These are phyloP conservation scores for Boletus reticulatus DNA, from an alignment of 768 basidiomycete species.

Conservation along the genomic window DNA sequence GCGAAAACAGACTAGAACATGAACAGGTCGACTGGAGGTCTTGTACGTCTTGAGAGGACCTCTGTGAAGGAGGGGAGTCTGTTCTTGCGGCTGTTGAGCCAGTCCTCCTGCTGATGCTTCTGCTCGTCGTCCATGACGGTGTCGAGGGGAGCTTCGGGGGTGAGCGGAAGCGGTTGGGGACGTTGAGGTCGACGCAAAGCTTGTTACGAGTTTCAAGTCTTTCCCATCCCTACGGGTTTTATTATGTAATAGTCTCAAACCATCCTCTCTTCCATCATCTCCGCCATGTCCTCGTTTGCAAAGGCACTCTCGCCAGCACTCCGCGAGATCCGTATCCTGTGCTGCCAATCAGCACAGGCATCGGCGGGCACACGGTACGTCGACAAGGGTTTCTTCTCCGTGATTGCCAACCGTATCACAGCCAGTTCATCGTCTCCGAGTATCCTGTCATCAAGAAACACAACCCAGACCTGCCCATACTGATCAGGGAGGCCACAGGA, in stretches of 20 bases:
- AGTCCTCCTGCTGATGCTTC: constrained; percentile 61
- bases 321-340: constrained; percentile 77
- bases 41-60: constrained; percentile 85
- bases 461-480: constrained; percentile 82
- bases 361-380: constrained; percentile 78
- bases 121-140: constrained; percentile 54
- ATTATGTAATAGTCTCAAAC: constrained; percentile 28
- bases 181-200: constrained; percentile 18
- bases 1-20: constrained; percentile 87
- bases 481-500: constrained; percentile 77
- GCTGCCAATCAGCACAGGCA: constrained; percentile 72
- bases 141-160: neutral
- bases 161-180: constrained; percentile 16
- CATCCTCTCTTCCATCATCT: constrained; percentile 18
- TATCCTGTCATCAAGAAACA: constrained; percentile 76
- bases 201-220: neutral
- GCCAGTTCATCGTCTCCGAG: constrained; percentile 75
- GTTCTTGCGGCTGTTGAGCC: constrained; percentile 66
- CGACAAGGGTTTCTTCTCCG: constrained; percentile 2
- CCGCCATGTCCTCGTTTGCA: constrained; percentile 59
- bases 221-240: constrained; percentile 3
- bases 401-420: constrained; percentile 28
- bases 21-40: constrained; percentile 96
- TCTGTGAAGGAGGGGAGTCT: constrained; percentile 87
- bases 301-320: constrained; percentile 75